Evolutionary conservation across 2,329 filamentous ascomycete genomes (phyloP).

Genomic region (Aspergillus eucalypticola): DNA sequence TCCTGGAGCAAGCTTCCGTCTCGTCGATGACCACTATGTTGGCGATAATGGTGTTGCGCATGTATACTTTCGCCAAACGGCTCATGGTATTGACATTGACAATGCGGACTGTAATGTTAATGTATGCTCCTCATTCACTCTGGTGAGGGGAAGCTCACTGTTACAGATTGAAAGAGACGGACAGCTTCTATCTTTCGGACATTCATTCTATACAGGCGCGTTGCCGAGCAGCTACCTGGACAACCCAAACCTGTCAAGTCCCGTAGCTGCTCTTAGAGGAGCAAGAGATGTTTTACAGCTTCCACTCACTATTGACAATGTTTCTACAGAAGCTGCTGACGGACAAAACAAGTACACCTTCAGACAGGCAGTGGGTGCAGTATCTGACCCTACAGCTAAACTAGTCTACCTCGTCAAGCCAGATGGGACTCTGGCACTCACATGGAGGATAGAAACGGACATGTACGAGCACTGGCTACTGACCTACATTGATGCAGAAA

Average conservation of each 20-base stretch:
- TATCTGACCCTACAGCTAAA: constrained; percentile 16
- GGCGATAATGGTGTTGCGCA: constrained; percentile 19
- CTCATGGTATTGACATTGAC: constrained; percentile 18
- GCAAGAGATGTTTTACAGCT: constrained; percentile 5
- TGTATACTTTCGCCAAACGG: constrained; percentile 18
- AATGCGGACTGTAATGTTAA: constrained; percentile 23
- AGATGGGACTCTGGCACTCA: constrained; percentile 8
- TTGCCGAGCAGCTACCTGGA: constrained; percentile 6
- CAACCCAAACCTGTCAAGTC: constrained; percentile 1
- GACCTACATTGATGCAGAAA: constrained; percentile 17
- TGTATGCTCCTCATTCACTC: neutral
- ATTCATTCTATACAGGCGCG: constrained; percentile 16
- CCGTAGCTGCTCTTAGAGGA: constrained; percentile 11
- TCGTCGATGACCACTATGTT: constrained; percentile 19
- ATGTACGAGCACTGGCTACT: constrained; percentile 17
- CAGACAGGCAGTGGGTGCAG: constrained; percentile 12
- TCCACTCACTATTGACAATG: neutral
- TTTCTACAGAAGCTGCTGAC: neutral
- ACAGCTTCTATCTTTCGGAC: constrained; percentile 18
- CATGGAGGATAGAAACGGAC: constrained; percentile 19
- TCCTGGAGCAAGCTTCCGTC: constrained; percentile 12
- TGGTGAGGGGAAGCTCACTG: neutral
- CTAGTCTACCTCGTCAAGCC: constrained; percentile 16
- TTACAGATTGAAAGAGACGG: constrained; percentile 17
- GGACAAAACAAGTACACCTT: constrained; percentile 9